Evolutionary conservation across 2,329 filamentous ascomycete species (phyloP), one percentile per base, ranked within the genome.

Genomic region (Rosellinia necatrix): DNA sequence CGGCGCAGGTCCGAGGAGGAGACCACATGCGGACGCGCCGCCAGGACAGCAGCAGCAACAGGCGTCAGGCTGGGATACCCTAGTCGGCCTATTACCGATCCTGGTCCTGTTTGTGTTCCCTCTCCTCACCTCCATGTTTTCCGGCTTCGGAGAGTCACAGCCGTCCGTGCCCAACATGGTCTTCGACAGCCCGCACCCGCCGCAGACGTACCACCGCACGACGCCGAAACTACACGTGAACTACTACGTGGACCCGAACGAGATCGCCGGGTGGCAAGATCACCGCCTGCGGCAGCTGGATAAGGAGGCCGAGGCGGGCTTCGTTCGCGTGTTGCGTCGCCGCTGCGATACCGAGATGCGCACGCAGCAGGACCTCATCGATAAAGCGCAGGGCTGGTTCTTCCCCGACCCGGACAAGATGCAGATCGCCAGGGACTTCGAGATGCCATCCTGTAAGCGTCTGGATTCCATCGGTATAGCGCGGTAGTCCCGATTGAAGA

Each of bases 331-430:
- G 30, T 74, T 97, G 49, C 83, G 82, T 44, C 78, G 80, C 54
- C 81, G 88, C 68, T 99, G 94, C 75, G 88, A 93, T 60, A 78
- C 78, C 52, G 92, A 99, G 76, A 76, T 84, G 60, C 75, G 81
- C 43, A 77, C 82, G 48, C 82, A 87, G 72, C 81, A 86, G 68
- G 80, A 85, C 61, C 78, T 92, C 73, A 78, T 86, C 60, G 86
- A 96, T 61, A 87, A 90, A 43, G 92, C 92, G 0, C 85, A 89
- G 65, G 92, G 92, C 3, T 96, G 92, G 89, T 91, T 96, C 69
- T 92, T 85, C 72, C 84, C 86, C 52, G 91, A 97, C 67, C 80
- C 85, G 49, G 87, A 87, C 60, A 92, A 91, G 78, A 84, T 96
- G 84, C 83, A 87, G 59, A 74, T 84, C 56, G 92, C 92, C 25